Conservation (phyloP, 768 basidiomycete species). For the Brasilioporus rufonigricans region DNA sequence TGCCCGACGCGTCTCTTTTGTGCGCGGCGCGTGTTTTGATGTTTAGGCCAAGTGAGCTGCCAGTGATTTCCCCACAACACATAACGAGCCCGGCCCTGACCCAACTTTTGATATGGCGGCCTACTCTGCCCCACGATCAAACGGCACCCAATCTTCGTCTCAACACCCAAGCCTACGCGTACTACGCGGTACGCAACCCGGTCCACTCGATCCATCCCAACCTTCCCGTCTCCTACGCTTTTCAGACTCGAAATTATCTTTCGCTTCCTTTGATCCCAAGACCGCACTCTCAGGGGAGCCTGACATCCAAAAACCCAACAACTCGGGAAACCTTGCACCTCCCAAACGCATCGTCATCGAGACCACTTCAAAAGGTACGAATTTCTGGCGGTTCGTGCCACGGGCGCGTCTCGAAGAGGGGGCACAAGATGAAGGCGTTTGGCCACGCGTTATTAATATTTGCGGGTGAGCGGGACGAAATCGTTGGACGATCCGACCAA, state of each 20-base stretch:
- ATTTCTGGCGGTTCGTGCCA: slow-evolving; percentile 77
- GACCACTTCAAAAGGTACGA: slow-evolving; percentile 50
- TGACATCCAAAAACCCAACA: slow-evolving; percentile 40
- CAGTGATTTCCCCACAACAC: background rate
- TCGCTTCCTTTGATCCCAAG: slow-evolving; percentile 72
- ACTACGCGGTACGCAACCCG: slow-evolving; percentile 51
- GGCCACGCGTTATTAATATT: slow-evolving; percentile 65
- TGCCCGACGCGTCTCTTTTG: slow-evolving; percentile 11
- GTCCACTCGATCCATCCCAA: slow-evolving; percentile 64
- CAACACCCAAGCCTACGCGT: slow-evolving; percentile 13
- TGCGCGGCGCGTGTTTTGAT: background rate
- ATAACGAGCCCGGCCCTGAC: no score
- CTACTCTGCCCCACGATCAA: background rate
- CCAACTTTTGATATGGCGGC: slow-evolving; percentile 10
- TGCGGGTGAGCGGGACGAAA: slow-evolving; percentile 55
- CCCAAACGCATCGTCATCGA: slow-evolving; percentile 78
- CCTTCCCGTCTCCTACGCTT: slow-evolving; percentile 57
- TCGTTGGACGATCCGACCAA: background rate
- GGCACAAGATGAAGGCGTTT: slow-evolving; percentile 62
- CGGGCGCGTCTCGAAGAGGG: slow-evolving; percentile 57
- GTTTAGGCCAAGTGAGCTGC: no score
- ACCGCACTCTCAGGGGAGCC: slow-evolving; percentile 50
- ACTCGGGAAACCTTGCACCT: slow-evolving; percentile 46
- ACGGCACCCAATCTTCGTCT: slow-evolving; percentile 1
- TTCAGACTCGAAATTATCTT: slow-evolving; percentile 58